Base-by-base conservation (phyloP, 164 flowering plant genomes). In the Sedum album region DNA sequence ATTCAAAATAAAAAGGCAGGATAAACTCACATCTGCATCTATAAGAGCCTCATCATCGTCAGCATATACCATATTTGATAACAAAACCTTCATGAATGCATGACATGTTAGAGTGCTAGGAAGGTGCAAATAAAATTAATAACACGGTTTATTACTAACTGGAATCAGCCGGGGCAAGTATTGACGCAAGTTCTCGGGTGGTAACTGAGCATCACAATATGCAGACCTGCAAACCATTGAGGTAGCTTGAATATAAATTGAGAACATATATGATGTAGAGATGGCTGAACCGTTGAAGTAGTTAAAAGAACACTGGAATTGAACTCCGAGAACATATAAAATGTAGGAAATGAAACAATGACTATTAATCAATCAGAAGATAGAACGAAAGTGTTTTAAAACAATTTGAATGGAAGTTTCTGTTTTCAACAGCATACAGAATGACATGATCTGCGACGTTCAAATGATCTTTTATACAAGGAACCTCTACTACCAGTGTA, bases 61-160 rank as follows among this genome's bases (percentile, higher is more conserved):
- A 68, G 95, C 93, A 82, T 92, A 95, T 60, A 73, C 93, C 99
- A 95, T 95, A 77, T 95, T 95, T 67, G 97, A 89, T 69, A 95
- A 79, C 71, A 95, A 73, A 72, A 89, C 76, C 99, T 95, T 76
- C 75, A 83, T 44, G 49, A 66, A 35, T 17, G 28, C 35, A 5
- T 72, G 53, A 71, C 15, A 21, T 36, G 66, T 64, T 15, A 71
- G 10, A 65, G 64, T 35, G 51, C 9, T 21, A 31, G 14, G 70
- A 55, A 21, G 13, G 30, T 28, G 26, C 11, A 28, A 26, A 20
- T 20, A 28, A 55, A 55, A 55, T 13, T 55, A 26, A 10, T 2
- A 15, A 46, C 38, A 44, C 38, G 57, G 38, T 30, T 21, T 51
- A 61, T 66, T 63, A 61, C 68, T 70, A 83, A 95, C 98, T 66